Evolutionary conservation across 768 basidiomycete genomes (phyloP).

Genomic region (Lentinula aciculospora): DNA sequence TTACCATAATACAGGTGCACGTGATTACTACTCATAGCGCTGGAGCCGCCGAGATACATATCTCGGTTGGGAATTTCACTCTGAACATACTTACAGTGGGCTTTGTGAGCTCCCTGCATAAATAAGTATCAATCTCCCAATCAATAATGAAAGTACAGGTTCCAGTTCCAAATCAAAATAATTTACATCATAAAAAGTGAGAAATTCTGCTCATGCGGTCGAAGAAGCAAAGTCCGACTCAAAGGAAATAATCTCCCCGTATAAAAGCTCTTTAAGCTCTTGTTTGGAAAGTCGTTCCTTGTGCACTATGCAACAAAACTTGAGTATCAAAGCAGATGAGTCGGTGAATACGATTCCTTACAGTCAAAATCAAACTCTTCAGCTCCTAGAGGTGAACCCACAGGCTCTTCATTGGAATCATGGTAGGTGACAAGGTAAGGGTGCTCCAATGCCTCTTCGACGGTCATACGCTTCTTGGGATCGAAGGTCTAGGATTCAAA

Average conservation of each 20-base stretch:
- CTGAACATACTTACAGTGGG: no score
- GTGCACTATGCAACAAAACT: conserved; percentile 51
- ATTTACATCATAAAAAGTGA: background rate
- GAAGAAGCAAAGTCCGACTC: conserved; percentile 33
- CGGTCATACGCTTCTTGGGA: conserved; percentile 93
- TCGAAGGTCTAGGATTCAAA: conserved; percentile 74
- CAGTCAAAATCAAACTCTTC: conserved; percentile 98
- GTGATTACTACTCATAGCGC: no score
- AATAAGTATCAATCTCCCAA: background rate
- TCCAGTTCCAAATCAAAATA: background rate
- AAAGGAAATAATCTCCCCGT: conserved; percentile 94
- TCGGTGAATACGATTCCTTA: conserved; percentile 30
- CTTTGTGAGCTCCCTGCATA: background rate
- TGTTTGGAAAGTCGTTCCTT: conserved; percentile 95
- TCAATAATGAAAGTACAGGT: background rate
- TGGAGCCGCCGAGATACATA: no score
- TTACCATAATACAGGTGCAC: no score
- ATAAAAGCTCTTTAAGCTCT: conserved; percentile 90
- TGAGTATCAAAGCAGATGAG: conserved; percentile 3
- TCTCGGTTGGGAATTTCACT: no score
- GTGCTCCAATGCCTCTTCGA: conserved; percentile 91
- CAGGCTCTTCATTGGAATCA: conserved; percentile 95
- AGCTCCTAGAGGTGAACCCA: conserved; percentile 90
- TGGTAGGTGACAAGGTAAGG: conserved; percentile 95
- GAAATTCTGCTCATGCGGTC: background rate